phyloP scores from a whole-genome alignment of 2,329 filamentous ascomycete genomes.

The Purpureocillium lavendulum region DNA sequence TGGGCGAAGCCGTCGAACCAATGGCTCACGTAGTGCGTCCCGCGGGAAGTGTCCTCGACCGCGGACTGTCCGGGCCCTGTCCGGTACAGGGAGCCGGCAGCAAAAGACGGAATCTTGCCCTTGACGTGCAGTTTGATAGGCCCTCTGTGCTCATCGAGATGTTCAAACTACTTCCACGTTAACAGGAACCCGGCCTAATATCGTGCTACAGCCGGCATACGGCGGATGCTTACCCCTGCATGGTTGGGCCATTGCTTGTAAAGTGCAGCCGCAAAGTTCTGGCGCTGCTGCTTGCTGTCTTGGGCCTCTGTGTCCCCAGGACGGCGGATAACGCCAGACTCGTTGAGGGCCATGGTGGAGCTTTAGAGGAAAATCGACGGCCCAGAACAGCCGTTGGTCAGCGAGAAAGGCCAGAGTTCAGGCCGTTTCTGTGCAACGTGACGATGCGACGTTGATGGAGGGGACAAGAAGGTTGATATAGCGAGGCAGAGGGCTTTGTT shows the following conservation, averaged over 20 bases:
- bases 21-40: slow-evolving; percentile 56
- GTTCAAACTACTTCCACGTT: slow-evolving; percentile 50
- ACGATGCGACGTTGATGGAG: too few species aligned
- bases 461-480: too few species aligned
- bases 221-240: slow-evolving; percentile 33
- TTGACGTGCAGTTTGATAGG: slow-evolving; percentile 55
- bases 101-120: slow-evolving; percentile 63
- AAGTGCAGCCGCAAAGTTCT: slow-evolving; percentile 19
- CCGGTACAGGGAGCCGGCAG: slow-evolving; percentile 63
- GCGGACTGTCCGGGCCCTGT: slow-evolving; percentile 63
- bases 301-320: slow-evolving; percentile 16
- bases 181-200: background rate
- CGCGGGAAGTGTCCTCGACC: slow-evolving; percentile 47
- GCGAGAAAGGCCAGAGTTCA: background rate
- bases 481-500: too few species aligned
- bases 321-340: slow-evolving; percentile 16
- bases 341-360: slow-evolving; percentile 18
- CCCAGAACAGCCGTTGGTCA: background rate
- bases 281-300: slow-evolving; percentile 13
- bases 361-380: too few species aligned
- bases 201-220: background rate
- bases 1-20: slow-evolving; percentile 78
- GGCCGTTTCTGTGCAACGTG: too few species aligned
- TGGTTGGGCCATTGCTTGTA: slow-evolving; percentile 40
- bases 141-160: slow-evolving; percentile 54